phyloP scores from a whole-genome alignment of 1,284 basidiomycete genomes.

The Puccinia novopanici region DNA sequence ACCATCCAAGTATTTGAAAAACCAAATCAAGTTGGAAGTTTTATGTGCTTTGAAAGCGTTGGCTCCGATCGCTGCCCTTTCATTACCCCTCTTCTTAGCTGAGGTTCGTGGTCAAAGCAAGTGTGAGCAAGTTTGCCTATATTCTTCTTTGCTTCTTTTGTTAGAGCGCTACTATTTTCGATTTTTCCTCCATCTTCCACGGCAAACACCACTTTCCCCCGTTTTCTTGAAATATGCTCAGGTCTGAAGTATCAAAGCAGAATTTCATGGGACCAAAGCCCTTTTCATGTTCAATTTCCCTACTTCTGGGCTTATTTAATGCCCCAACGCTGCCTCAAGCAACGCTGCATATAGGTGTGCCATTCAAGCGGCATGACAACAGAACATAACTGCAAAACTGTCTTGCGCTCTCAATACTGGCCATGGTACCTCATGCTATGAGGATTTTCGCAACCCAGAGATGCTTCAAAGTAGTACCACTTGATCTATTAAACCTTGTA shows the following conservation, averaged over 20 bases:
- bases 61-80: conserved; percentile 69
- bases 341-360: no score
- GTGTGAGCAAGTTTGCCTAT: conserved; percentile 49
- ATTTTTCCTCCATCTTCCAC: conserved; percentile 58
- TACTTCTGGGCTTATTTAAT: not conserved
- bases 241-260: not conserved
- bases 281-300: not conserved
- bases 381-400: not conserved
- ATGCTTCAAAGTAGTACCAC: not conserved
- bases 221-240: conserved; percentile 58
- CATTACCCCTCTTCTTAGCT: conserved; percentile 87
- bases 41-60: conserved; percentile 74
- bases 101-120: conserved; percentile 81
- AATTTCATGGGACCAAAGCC: not conserved
- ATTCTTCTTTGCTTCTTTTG: conserved; percentile 60
- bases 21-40: conserved; percentile 85
- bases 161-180: conserved; percentile 66
- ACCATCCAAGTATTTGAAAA: conserved; percentile 85
- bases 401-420: not conserved
- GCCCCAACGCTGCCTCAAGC: not conserved
- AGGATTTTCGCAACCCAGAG: not conserved
- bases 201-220: conserved; percentile 41
- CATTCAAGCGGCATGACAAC: not conserved
- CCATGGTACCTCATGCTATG: not conserved
- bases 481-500: not conserved